phyloP scores from a whole-genome alignment of 805 yeast species.

The Saccharomycopsis selenospora region DNA sequence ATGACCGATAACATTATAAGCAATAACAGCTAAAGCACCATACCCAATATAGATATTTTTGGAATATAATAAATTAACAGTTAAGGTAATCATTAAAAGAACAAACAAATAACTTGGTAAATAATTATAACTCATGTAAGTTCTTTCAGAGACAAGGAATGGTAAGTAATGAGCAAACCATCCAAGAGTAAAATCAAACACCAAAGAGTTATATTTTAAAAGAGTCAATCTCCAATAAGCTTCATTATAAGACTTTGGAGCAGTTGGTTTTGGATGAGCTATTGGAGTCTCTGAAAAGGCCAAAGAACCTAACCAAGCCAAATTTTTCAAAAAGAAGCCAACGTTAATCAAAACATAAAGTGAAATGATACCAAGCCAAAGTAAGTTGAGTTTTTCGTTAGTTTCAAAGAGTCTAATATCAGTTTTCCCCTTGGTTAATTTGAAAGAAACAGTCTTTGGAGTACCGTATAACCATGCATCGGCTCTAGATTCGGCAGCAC shows the following conservation, averaged over 20 bases:
- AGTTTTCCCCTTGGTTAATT: too few relatives aligned
- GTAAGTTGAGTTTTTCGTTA: not conserved
- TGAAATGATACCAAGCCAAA: slow-evolving; percentile 5
- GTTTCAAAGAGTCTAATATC: not conserved
- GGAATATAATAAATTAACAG: slow-evolving; percentile 23
- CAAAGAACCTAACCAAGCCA: slow-evolving; percentile 29
- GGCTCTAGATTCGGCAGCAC: slow-evolving; percentile 24
- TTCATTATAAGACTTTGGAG: slow-evolving; percentile 24
- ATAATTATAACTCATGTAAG: slow-evolving; percentile 11
- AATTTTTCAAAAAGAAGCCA: slow-evolving; percentile 25
- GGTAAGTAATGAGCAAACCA: slow-evolving; percentile 56
- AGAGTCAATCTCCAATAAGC: not conserved
- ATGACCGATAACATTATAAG: not conserved
- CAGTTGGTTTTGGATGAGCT: slow-evolving; percentile 16
- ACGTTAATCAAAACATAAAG: not conserved
- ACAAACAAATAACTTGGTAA: slow-evolving; percentile 15
- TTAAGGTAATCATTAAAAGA: slow-evolving; percentile 11
- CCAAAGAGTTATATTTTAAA: slow-evolving; percentile 19
- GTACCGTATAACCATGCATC: slow-evolving; percentile 5
- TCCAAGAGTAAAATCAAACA: slow-evolving; percentile 36
- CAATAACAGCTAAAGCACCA: not conserved
- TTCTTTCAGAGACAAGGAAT: slow-evolving; percentile 29
- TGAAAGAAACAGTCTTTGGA: not conserved
- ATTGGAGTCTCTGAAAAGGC: slow-evolving; percentile 17
- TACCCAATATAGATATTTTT: not conserved